A percentile compares a stretch with the other conserved stretches of the same genome.
These are phyloP conservation scores for Microthlaspi erraticum DNA, from an alignment of 345 rosid species.

Conservation along the genomic window DNA sequence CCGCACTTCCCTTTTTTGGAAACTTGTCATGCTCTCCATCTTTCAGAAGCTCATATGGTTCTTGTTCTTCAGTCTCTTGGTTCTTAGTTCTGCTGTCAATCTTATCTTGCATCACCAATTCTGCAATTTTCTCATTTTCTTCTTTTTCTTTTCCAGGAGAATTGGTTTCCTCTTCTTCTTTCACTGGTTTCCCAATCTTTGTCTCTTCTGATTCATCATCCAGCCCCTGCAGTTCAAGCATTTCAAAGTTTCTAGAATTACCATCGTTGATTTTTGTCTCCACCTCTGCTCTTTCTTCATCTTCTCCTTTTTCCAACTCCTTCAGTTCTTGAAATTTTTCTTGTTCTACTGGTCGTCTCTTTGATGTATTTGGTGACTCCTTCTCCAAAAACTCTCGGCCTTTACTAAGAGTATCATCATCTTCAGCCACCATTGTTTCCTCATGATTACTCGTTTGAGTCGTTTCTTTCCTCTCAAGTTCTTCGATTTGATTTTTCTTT, in stretches of 20 bases:
- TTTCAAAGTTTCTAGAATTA: neutral
- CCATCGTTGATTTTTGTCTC: neutral
- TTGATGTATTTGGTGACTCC: conserved; percentile 5
- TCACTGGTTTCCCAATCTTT: neutral
- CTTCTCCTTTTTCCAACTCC: neutral
- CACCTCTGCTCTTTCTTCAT: neutral
- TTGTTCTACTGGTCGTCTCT: conserved; percentile 21
- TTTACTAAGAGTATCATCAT: conserved; percentile 9
- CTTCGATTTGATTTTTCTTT: conserved; percentile 7
- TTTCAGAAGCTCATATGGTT: conserved; percentile 12
- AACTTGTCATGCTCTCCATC: neutral
- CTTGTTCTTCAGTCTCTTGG: conserved; percentile 12
- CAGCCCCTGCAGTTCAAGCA: neutral
- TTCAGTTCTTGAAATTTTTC: conserved; percentile 13
- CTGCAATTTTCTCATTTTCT: conserved; percentile 14
- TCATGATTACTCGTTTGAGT: conserved; percentile 5
- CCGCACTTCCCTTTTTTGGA: conserved; percentile 10
- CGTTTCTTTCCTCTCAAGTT: neutral
- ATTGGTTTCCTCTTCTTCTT: conserved; percentile 10
- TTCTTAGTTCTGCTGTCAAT: conserved; percentile 1
- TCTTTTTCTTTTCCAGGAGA: neutral
- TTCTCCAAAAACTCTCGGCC: conserved; percentile 11
- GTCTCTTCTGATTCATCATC: conserved; percentile 6
- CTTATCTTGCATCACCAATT: neutral
- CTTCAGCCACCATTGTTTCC: conserved; percentile 8